Conservation (phyloP, 345 rosid species). For the Dipteronia dyeriana region DNA sequence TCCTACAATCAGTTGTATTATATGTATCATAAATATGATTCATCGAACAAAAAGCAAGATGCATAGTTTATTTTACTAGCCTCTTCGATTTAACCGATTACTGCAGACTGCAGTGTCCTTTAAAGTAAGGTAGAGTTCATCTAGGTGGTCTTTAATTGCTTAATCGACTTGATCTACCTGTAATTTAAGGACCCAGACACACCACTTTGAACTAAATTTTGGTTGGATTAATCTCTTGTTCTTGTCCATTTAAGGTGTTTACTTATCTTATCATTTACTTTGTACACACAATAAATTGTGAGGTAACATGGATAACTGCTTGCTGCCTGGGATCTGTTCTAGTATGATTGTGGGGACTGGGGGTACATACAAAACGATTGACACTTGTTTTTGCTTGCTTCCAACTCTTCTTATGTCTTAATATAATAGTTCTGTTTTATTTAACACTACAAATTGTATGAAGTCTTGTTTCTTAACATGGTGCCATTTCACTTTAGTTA, state of each 20-base stretch:
- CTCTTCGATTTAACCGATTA: background rate
- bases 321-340: background rate
- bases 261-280: background rate
- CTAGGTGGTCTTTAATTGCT: background rate
- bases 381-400: background rate
- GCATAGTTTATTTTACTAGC: background rate
- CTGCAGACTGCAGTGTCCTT: conserved; percentile 1
- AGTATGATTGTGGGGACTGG: background rate
- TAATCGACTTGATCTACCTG: background rate
- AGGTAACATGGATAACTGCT: background rate
- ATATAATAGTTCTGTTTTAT: background rate
- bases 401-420: background rate
- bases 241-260: background rate
- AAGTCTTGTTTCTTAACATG: conserved; percentile 12
- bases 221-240: background rate
- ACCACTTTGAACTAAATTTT: background rate
- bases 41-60: conserved; percentile 8
- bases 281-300: background rate
- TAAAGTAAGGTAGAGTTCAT: background rate
- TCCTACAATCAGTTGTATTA: background rate
- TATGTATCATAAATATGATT: background rate
- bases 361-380: background rate
- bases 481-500: conserved; percentile 33
- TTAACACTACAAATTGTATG: background rate
- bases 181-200: background rate